phyloP scores from a whole-genome alignment of 192 early-diverging fungal species.

The Spizellomyces punctatus region DNA sequence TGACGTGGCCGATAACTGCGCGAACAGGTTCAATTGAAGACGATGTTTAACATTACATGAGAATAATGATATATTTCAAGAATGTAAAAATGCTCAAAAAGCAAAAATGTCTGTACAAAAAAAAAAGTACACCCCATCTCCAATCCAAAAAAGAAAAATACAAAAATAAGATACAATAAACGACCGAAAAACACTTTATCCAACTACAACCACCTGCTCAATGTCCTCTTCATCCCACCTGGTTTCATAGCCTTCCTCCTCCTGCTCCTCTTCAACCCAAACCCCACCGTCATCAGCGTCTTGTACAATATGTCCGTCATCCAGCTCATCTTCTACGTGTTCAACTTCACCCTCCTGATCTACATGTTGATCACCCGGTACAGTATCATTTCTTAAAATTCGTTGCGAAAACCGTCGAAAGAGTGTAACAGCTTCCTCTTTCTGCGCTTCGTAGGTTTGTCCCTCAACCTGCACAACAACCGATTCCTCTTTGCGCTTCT shows the following conservation, averaged over 20 bases:
- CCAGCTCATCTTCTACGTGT: not conserved
- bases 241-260: not conserved
- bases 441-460: not conserved
- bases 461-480: constrained; percentile 16
- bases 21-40: no score
- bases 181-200: not conserved
- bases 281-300: no score
- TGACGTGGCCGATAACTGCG: no score
- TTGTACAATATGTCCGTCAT: not conserved
- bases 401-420: no score
- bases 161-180: no score
- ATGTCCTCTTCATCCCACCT: not conserved
- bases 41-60: no score
- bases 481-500: constrained; percentile 30
- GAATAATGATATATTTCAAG: no score
- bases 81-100: no score
- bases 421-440: no score
- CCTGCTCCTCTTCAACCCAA: constrained; percentile 1
- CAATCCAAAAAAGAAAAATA: no score
- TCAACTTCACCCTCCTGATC: constrained; percentile 13
- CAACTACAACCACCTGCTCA: not conserved
- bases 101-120: no score
- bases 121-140: no score
- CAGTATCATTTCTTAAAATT: constrained; percentile 3
- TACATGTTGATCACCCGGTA: not conserved